Percentiles rank a stretch among this genome's conserved stretches.
Evolutionary conservation across 1,139 yeast species (phyloP).

Genomic region (Scheffersomyces segobiensis): DNA sequence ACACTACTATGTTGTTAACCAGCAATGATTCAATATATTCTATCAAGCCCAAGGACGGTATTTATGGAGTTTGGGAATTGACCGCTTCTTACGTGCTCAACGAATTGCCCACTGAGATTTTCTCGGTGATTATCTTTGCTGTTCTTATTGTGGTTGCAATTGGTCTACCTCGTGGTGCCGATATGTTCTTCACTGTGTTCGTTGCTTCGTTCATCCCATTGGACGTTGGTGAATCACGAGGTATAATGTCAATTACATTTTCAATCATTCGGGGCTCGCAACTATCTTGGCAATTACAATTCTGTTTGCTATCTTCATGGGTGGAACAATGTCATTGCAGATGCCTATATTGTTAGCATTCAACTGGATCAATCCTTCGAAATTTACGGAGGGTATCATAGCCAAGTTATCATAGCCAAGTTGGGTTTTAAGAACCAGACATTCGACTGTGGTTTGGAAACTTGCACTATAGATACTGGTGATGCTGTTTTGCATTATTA

Average conservation of each 20-base stretch:
- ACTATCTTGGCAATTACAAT: conserved; percentile 66
- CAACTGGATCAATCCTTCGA: conserved; percentile 74
- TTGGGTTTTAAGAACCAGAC: conserved; percentile 17
- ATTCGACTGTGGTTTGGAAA: conserved; percentile 15
- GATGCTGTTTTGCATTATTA: conserved; percentile 48
- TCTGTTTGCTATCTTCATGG: conserved; percentile 76
- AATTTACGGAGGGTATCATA: conserved; percentile 62
- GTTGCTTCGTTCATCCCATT: conserved; percentile 56
- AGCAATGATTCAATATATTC: no score
- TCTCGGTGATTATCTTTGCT: conserved; percentile 60
- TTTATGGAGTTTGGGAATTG: conserved; percentile 69
- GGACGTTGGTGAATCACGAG: conserved; percentile 81
- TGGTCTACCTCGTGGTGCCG: conserved; percentile 71
- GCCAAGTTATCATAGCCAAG: conserved; percentile 49
- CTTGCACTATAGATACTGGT: conserved; percentile 51
- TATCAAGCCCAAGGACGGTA: conserved; percentile 77
- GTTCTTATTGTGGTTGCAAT: conserved; percentile 65
- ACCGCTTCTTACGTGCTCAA: conserved; percentile 62
- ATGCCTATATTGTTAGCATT: conserved; percentile 72
- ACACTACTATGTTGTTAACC: no score
- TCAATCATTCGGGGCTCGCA: conserved; percentile 77
- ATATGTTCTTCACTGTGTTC: conserved; percentile 66
- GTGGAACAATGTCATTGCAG: conserved; percentile 79
- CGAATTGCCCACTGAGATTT: conserved; percentile 73
- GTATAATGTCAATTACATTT: conserved; percentile 73